phyloP scores from a whole-genome alignment of 257 asterid genomes.

The Solanum tarapatanum region DNA sequence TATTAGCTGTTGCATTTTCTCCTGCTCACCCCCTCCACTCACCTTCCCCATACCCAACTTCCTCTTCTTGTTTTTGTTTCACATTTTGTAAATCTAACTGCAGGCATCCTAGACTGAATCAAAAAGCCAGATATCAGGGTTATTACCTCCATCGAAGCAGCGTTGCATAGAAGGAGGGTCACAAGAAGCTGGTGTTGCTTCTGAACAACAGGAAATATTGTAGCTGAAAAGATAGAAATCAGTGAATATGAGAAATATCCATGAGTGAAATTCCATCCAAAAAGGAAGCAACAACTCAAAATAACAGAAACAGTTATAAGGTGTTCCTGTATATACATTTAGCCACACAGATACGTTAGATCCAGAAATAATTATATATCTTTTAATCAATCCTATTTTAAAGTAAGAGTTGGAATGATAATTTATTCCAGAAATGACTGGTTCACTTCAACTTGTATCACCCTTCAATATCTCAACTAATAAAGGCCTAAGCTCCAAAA shows the following conservation, averaged over 20 bases:
- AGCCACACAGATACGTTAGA: background rate
- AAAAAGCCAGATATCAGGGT: background rate
- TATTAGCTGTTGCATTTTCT: background rate
- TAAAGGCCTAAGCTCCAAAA: background rate
- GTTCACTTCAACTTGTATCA: background rate
- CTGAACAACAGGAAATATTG: conserved; percentile 85
- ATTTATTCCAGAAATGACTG: background rate
- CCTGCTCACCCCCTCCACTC: background rate
- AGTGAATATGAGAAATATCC: background rate
- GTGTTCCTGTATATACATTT: background rate
- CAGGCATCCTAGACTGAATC: background rate
- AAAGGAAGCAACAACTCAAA: background rate
- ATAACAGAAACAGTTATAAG: background rate
- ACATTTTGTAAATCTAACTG: background rate
- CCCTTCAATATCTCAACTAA: background rate
- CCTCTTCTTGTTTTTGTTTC: background rate
- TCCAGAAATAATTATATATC: background rate
- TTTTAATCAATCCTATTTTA: background rate
- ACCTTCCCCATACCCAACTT: background rate
- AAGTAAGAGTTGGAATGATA: background rate
- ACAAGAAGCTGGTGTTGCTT: conserved; percentile 99
- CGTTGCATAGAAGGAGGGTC: conserved; percentile 84
- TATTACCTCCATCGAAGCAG: conserved; percentile 90
- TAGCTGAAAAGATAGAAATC: conserved; percentile 39
- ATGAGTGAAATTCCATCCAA: background rate